Conservation (phyloP, 2,329 filamentous ascomycete species). For the Xylaria sp. region DNA sequence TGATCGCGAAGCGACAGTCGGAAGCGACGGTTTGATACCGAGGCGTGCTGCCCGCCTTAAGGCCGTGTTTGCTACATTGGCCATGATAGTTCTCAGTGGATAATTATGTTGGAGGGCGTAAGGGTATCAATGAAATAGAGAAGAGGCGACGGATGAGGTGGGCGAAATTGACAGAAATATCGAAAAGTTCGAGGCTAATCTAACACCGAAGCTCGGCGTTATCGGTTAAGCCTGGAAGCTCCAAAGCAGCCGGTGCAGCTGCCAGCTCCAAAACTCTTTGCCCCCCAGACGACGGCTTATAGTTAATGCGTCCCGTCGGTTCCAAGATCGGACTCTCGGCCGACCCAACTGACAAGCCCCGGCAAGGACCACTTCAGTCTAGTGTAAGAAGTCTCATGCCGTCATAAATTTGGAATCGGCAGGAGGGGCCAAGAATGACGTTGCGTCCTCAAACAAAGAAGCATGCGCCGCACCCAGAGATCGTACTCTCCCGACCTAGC, state of each 20-base stretch:
- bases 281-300: not conserved
- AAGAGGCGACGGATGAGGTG: slow-evolving; percentile 19
- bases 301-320: slow-evolving; percentile 21
- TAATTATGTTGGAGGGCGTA: slow-evolving; percentile 20
- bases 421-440: slow-evolving; percentile 37
- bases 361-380: not conserved
- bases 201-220: slow-evolving; percentile 38
- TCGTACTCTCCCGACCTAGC: slow-evolving; percentile 30
- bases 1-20: slow-evolving; percentile 51
- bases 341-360: slow-evolving; percentile 1
- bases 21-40: slow-evolving; percentile 56
- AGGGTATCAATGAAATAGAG: slow-evolving; percentile 11
- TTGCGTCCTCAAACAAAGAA: slow-evolving; percentile 26
- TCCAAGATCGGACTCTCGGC: slow-evolving; percentile 1
- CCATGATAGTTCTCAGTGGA: slow-evolving; percentile 59
- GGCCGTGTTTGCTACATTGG: slow-evolving; percentile 72
- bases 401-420: slow-evolving; percentile 40
- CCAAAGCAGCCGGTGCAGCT: slow-evolving; percentile 1
- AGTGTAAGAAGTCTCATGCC: slow-evolving; percentile 29
- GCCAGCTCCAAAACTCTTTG: not conserved
- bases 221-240: slow-evolving; percentile 24
- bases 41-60: slow-evolving; percentile 79
- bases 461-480: not conserved
- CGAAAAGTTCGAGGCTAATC: slow-evolving; percentile 22
- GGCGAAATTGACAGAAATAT: slow-evolving; percentile 25